These are phyloP conservation scores for Omphalotus olearius DNA, from an alignment of 1,284 basidiomycete species.

Conservation along the genomic window DNA sequence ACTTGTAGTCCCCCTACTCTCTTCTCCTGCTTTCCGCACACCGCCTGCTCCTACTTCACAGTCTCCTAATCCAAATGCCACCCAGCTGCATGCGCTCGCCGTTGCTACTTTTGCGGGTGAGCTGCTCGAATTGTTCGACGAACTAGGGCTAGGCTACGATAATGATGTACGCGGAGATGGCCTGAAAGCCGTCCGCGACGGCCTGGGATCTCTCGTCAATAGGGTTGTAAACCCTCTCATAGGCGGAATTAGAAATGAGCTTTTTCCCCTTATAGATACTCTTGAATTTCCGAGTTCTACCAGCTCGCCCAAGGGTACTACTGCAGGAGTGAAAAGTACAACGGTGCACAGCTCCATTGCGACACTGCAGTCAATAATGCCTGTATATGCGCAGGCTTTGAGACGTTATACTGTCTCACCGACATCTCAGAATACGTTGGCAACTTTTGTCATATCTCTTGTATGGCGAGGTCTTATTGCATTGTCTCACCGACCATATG, in stretches of 20 bases:
- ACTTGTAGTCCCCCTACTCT: constrained; percentile 59
- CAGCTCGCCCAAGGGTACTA: constrained; percentile 28
- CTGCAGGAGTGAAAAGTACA: constrained; percentile 31
- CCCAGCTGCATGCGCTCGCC: constrained; percentile 66
- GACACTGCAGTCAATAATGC: constrained; percentile 52
- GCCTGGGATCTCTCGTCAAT: constrained; percentile 60
- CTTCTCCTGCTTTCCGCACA: constrained; percentile 55
- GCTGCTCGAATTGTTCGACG: constrained; percentile 64
- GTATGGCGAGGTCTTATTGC: constrained; percentile 71
- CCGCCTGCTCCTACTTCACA: constrained; percentile 48
- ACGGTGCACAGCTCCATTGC: constrained; percentile 56
- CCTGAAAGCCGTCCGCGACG: constrained; percentile 59
- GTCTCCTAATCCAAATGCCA: constrained; percentile 52
- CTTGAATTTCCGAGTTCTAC: constrained; percentile 42
- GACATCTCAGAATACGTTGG: constrained; percentile 53
- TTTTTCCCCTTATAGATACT: constrained; percentile 56
- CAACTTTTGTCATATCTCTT: constrained; percentile 65
- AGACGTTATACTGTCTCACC: constrained; percentile 50
- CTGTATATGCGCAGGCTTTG: constrained; percentile 56
- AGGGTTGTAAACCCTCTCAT: constrained; percentile 64
- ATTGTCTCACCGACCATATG: constrained; percentile 52
- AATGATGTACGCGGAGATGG: constrained; percentile 61
- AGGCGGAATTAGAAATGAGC: constrained; percentile 52
- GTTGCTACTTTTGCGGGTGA: constrained; percentile 68
- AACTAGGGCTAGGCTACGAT: constrained; percentile 55